Conservation (phyloP, 2,329 filamentous ascomycete genomes). For the Sporothrix schenckii region DNA sequence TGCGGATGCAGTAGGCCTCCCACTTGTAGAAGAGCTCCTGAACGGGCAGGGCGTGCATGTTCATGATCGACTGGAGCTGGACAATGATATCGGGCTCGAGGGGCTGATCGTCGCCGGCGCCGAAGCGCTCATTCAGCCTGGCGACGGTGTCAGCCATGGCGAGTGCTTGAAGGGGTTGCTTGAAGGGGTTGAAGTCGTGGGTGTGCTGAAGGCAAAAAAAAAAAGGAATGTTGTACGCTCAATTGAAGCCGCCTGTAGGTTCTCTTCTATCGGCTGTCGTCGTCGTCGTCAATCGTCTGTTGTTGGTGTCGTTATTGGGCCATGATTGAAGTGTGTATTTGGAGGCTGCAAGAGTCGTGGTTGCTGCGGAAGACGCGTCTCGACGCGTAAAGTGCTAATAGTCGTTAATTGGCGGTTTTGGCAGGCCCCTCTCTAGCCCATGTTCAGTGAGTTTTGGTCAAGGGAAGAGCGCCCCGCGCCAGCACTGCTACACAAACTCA, state of each 20-base stretch:
- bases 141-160: conserved; percentile 48
- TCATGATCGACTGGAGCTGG: conserved; percentile 84
- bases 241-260: neutral
- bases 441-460: neutral
- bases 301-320: neutral
- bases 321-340: neutral
- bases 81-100: conserved; percentile 76
- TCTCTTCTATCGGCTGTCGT: neutral
- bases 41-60: conserved; percentile 75
- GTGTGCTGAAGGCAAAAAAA: no score
- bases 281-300: conserved; percentile 7
- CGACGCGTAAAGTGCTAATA: conserved; percentile 35
- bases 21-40: conserved; percentile 98
- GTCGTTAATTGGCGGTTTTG: conserved; percentile 7
- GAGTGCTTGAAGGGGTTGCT: neutral
- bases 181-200: neutral
- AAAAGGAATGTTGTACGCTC: neutral
- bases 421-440: neutral
- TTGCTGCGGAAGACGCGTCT: conserved; percentile 32
- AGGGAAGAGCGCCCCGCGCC: no score
- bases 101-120: conserved; percentile 55
- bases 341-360: neutral
- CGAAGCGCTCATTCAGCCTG: conserved; percentile 58
- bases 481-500: neutral
- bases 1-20: conserved; percentile 96